Evolutionary conservation across 495 filamentous ascomycete genomes (phyloP).

Genomic region (Neurospora sp.): DNA sequence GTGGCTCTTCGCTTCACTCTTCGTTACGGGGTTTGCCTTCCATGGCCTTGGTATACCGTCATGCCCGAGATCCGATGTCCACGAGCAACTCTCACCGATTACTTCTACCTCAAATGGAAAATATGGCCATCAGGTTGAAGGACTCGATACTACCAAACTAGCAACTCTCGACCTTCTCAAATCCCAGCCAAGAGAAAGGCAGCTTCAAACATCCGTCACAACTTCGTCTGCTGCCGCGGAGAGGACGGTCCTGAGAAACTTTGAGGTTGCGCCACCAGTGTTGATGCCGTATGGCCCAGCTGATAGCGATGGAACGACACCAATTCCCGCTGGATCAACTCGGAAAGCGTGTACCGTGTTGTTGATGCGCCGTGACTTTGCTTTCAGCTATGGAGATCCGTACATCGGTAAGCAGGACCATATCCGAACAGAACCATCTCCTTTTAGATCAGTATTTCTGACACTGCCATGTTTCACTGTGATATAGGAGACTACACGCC

Average conservation of each 20-base stretch:
- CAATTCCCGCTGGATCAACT: conserved; percentile 8
- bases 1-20: background rate
- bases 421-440: background rate
- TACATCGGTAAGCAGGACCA: conserved; percentile 54
- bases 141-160: background rate
- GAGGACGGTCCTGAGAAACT: conserved; percentile 44
- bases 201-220: background rate
- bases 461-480: background rate
- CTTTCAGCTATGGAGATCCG: conserved; percentile 64
- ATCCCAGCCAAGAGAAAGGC: background rate
- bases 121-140: background rate
- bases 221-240: conserved; percentile 8
- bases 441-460: background rate
- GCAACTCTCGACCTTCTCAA: background rate
- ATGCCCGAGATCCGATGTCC: background rate
- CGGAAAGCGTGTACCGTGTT: conserved; percentile 38
- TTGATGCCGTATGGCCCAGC: conserved; percentile 34
- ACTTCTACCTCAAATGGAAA: background rate
- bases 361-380: conserved; percentile 68
- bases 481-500: conserved; percentile 54
- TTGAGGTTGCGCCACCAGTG: conserved; percentile 62
- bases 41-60: background rate
- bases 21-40: background rate
- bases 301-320: conserved; percentile 25
- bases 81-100: background rate